Evolutionary conservation across 2,329 filamentous ascomycete species (phyloP).

Genomic region (Orbilia quercus): DNA sequence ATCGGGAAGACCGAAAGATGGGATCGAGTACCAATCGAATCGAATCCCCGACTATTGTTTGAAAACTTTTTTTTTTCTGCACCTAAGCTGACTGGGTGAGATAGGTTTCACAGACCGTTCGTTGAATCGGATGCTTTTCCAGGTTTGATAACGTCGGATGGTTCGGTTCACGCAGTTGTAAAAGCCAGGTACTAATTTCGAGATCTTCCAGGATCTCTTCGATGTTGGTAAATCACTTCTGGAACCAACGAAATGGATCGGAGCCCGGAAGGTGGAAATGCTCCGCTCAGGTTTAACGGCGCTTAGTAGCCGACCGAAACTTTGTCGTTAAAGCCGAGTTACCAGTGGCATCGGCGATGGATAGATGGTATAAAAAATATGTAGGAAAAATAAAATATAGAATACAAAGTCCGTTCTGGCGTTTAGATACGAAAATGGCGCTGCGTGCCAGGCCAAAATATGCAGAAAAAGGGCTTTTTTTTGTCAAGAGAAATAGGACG

Average conservation of each 20-base stretch:
- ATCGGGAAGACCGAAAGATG: conserved; percentile 21
- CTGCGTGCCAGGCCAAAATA: conserved; percentile 8
- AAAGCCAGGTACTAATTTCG: conserved; percentile 12
- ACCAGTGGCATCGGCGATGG: no score
- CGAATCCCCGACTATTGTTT: no score
- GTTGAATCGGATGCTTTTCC: conserved; percentile 1
- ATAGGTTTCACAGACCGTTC: conserved; percentile 11
- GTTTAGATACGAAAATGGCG: neutral
- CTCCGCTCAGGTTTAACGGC: conserved; percentile 20
- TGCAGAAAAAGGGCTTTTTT: conserved; percentile 1
- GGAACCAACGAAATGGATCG: conserved; percentile 10
- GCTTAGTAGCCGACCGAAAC: neutral
- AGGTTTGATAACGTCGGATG: conserved; percentile 28
- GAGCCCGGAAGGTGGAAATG: conserved; percentile 21
- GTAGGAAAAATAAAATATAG: no score
- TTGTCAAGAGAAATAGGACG: conserved; percentile 4
- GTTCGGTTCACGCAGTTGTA: conserved; percentile 13
- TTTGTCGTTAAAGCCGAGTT: no score
- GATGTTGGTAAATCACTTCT: conserved; percentile 8
- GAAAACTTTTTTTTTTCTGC: neutral
- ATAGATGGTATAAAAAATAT: no score
- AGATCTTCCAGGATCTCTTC: conserved; percentile 4
- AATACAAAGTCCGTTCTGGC: conserved; percentile 28
- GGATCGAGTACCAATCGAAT: neutral
- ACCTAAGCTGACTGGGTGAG: neutral